Conservation (phyloP, 495 filamentous ascomycete genomes). For the Cercophora newfieldiana region DNA sequence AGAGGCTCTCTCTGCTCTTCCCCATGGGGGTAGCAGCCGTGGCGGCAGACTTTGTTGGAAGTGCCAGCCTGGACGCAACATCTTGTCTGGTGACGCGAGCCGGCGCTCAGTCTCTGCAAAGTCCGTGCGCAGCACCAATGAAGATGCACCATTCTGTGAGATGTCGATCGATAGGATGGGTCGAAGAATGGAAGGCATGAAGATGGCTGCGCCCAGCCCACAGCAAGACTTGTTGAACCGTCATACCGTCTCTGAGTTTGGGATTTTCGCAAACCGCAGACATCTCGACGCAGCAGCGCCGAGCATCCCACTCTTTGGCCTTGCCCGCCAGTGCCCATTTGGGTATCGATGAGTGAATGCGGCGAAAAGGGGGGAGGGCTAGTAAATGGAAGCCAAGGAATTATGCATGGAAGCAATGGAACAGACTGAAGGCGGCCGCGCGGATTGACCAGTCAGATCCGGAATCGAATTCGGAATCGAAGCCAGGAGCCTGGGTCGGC, state of each 20-base stretch:
- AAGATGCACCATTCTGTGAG: constrained; percentile 1
- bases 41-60: neutral
- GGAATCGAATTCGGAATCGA: neutral
- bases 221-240: neutral
- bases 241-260: neutral
- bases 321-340: neutral
- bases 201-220: constrained; percentile 2
- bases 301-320: neutral
- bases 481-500: neutral
- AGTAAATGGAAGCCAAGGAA: neutral
- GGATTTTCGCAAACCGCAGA: neutral
- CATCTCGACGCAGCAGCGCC: neutral
- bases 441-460: neutral
- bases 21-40: neutral
- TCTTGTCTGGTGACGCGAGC: constrained; percentile 19
- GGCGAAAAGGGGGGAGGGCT: constrained; percentile 11
- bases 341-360: neutral
- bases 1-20: neutral
- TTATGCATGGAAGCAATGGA: constrained; percentile 16
- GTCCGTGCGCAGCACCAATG: constrained; percentile 30
- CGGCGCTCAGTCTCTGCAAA: constrained; percentile 20
- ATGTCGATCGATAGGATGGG: constrained; percentile 13
- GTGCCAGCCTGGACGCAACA: neutral
- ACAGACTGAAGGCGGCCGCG: neutral
- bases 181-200: constrained; percentile 10